Conservation (phyloP, 140 eudicot species). For the Stevia rebaudiana region DNA sequence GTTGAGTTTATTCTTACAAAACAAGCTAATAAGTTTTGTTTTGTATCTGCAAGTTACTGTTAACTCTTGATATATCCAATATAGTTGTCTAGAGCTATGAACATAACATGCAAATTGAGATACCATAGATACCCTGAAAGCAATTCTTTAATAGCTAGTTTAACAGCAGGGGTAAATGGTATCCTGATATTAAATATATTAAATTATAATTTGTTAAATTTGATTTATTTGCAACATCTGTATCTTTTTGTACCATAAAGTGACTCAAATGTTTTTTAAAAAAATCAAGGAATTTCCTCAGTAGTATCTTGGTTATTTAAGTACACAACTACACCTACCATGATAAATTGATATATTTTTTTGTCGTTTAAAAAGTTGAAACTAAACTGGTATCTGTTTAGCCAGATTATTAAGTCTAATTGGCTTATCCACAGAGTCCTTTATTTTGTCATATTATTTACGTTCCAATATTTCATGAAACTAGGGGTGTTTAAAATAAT, state of each 20-base stretch:
- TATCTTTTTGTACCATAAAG: background rate
- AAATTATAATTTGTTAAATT: background rate
- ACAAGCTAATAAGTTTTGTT: background rate
- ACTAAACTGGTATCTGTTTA: no score
- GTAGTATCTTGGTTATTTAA: background rate
- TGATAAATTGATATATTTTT: no score
- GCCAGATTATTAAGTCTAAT: no score
- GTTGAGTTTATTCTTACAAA: background rate
- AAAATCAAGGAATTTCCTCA: background rate
- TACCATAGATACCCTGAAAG: background rate
- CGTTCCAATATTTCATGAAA: background rate
- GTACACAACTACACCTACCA: background rate
- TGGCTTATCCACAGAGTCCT: background rate
- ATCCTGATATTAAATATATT: background rate
- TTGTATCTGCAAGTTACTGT: background rate
- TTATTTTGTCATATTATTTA: background rate
- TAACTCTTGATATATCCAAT: background rate
- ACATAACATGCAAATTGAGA: conserved; percentile 2
- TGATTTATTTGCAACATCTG: conserved; percentile 5
- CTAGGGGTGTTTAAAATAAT: no score
- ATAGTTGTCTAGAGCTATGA: background rate
- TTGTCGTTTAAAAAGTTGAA: no score
- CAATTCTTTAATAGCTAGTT: background rate
- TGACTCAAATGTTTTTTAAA: background rate
- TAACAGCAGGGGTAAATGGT: background rate